Evolutionary conservation across 768 basidiomycete species (phyloP), one percentile per base, ranked within the genome.

Genomic region (Dioszegia crocea): DNA sequence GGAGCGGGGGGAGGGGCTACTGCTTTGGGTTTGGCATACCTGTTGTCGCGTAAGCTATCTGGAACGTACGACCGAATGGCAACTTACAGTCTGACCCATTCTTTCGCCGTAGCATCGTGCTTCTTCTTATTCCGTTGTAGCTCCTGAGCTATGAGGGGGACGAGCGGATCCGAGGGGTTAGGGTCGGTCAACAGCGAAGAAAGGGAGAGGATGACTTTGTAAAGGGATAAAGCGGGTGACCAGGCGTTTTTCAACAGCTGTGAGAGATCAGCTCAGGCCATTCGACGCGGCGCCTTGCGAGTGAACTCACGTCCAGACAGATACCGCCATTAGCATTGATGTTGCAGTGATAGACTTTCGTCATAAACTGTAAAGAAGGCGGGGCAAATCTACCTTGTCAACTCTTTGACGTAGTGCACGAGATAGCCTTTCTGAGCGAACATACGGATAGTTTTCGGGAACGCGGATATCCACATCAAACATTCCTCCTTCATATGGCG

Each of bases 211-310:
- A 97, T 86, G 70, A 94, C 88, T 80, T 97, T 96, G 82, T 89
- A 92, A 47, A 97, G 80, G 2, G 91, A 93, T 21, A 97, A 78
- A 1, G 92, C 92, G 6, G 92, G 92, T 1, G 89, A 92, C 92
- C 92, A 97, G 68, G 89, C 88, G 70, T 85, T 83, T 79, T 97
- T 96, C 59, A 97, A 83, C 50, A 94, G 90, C 78, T 96, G 88
- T 65, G 17, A 26, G 6, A 8, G 36, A 48, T 53, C 51, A 53
- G 36, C 51, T 53, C 9, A 14, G n/a, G 23, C 23, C 23, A 6
- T 3, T 4, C 4, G n/a, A 4, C 24, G n/a, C n/a, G n/a, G n/a
- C n/a, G n/a, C n/a, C n/a, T n/a, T n/a, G n/a, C n/a, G n/a, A n/a
- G n/a, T n/a, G n/a, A n/a, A 41, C 73, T 64, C 43, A 75, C 73